These are phyloP conservation scores for Aureobasidium sp. DNA, from an alignment of 2,329 filamentous ascomycete species.

Conservation along the genomic window DNA sequence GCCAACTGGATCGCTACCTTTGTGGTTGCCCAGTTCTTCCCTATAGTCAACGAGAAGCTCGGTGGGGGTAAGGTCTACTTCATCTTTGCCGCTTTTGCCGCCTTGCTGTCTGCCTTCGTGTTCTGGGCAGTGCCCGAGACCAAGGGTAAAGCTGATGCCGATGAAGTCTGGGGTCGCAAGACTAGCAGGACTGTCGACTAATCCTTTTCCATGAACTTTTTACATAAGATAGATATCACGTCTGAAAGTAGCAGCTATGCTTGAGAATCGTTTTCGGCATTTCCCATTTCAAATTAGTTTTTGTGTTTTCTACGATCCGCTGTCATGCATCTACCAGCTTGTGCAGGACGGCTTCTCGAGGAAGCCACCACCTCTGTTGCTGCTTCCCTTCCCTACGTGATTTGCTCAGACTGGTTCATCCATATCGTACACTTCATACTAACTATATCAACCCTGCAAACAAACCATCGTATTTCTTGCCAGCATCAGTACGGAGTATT, in stretches of 20 bases:
- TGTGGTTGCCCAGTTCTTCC: conserved; percentile 89
- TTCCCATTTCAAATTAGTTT: not conserved
- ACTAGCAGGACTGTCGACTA: conserved; percentile 16
- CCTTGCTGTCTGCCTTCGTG: conserved; percentile 63
- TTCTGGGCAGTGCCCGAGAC: conserved; percentile 71
- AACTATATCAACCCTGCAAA: not conserved
- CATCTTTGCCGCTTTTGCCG: conserved; percentile 72
- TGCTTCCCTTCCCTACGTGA: not conserved
- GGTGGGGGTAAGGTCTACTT: conserved; percentile 85
- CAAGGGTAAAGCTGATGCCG: conserved; percentile 69
- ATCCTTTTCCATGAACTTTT: not conserved
- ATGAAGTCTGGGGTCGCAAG: conserved; percentile 82
- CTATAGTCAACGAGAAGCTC: conserved; percentile 67
- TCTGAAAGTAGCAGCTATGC: not conserved
- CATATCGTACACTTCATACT: not conserved
- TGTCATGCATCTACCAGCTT: too few species aligned
- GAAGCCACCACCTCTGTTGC: not conserved
- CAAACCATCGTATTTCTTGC: not conserved
- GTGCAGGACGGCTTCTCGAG: too few species aligned
- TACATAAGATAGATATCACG: not conserved
- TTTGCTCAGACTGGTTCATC: not conserved
- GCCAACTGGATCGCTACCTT: conserved; percentile 90
- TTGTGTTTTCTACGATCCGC: too few species aligned
- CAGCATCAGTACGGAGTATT: not conserved
- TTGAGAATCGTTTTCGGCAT: too few species aligned